phyloP scores from a whole-genome alignment of 1,139 yeast genomes.

The Nematodospora anomalae region DNA sequence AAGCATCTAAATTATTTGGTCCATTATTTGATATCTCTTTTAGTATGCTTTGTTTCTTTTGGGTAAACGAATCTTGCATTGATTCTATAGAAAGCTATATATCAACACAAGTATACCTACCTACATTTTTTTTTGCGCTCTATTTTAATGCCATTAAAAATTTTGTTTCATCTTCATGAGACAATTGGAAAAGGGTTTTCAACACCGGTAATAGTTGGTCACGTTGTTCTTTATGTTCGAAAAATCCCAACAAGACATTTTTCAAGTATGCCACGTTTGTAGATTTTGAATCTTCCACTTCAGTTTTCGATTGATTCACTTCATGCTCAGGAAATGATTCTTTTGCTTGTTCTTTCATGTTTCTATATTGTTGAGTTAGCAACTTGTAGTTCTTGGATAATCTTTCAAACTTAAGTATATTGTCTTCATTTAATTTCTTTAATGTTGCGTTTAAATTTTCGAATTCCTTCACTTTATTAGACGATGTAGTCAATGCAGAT shows the following conservation, averaged over 20 bases:
- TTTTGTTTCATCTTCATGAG: constrained; percentile 69
- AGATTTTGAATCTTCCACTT: constrained; percentile 6
- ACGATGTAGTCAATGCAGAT: constrained; percentile 50
- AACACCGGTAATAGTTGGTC: constrained; percentile 82
- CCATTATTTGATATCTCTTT: constrained; percentile 49
- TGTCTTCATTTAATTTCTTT: constrained; percentile 67
- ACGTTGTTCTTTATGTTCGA: constrained; percentile 92
- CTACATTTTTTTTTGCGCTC: constrained; percentile 4
- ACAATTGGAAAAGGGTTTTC: constrained; percentile 68
- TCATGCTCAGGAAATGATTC: not conserved
- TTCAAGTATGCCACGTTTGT: constrained; percentile 72
- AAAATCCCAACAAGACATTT: constrained; percentile 82
- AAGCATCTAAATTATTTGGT: constrained; percentile 56
- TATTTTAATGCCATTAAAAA: constrained; percentile 60
- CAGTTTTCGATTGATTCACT: not conserved
- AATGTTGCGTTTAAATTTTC: constrained; percentile 59
- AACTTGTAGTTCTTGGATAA: constrained; percentile 65
- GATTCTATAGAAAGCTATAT: constrained; percentile 1
- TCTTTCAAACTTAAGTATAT: constrained; percentile 62
- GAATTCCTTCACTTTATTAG: constrained; percentile 51
- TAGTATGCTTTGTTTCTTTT: constrained; percentile 63
- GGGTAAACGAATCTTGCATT: constrained; percentile 61
- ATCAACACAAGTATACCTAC: too few relatives aligned
- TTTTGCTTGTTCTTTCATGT: constrained; percentile 18
- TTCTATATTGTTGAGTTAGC: constrained; percentile 57